Base-by-base conservation (phyloP, 2,329 filamentous ascomycete species). In the Colletotrichum sp. region DNA sequence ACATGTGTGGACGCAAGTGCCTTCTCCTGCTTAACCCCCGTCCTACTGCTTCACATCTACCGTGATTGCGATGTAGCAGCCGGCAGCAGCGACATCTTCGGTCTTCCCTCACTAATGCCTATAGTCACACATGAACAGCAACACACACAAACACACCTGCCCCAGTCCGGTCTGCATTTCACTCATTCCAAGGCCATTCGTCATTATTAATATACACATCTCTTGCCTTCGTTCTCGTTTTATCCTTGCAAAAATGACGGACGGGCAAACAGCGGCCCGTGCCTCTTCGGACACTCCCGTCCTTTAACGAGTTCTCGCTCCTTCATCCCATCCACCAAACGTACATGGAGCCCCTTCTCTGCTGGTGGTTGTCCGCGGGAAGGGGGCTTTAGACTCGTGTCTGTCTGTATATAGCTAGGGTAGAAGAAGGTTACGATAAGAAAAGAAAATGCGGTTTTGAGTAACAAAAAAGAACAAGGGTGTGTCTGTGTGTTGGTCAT, bases 181-280 rank as follows among this genome's bases (percentile, higher is more conserved):
- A 13, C 62, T 68, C 59, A 36, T 68, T 73, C 34, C 57, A 65
- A 72, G 64, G 44, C 70, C 70, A 75, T 75, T 75, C 73, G 44
- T 73, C 70, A 75, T 75, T 73, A 75, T 73, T 75, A 73, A 75
- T 73, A 69, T 75, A 75, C 73, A 75, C 66, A 73, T 59, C 44
- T 68, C 28, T 36, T 39, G 52, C 36, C 70, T 57, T 60, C 26
- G 32, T 55, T 68, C 34, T 60, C 70, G 64, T 64, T 39, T 72
- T 18, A 44, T 70, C 28, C 48, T 63, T 66, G 22, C 34, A 32
- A 26, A 24, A 26, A 26, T 28, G 30, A 34, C 16, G 68, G 57
- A 55, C 30, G 30, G 44, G 44, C 44, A 52, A 52, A 48, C 34
- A 57, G 59, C 68, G 62, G 52, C 30, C 30, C 71, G 26, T 32